Percentiles rank a stretch among this genome's conserved stretches.
These are phyloP conservation scores for Xylaria sp. DNA, from an alignment of 2,329 filamentous ascomycete species.

Conservation along the genomic window DNA sequence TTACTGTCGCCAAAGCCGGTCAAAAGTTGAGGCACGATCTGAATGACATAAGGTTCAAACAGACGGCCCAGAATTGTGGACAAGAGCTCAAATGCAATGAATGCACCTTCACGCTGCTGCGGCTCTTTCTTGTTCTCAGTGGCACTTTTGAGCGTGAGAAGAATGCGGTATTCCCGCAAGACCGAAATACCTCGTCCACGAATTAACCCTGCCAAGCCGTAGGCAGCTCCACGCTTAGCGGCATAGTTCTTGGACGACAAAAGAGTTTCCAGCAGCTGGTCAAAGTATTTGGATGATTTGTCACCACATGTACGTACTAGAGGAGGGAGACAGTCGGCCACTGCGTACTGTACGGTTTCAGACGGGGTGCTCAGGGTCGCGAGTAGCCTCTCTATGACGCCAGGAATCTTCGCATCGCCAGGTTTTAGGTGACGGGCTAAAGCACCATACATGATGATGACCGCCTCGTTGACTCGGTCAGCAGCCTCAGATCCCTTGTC, in stretches of 20 bases:
- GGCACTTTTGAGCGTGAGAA: constrained; percentile 79
- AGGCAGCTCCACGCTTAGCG: constrained; percentile 89
- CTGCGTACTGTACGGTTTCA: constrained; percentile 95
- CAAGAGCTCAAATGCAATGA: constrained; percentile 89
- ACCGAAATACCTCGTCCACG: constrained; percentile 84
- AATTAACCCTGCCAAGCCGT: constrained; percentile 89
- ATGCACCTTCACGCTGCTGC: constrained; percentile 84
- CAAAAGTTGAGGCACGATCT: constrained; percentile 90
- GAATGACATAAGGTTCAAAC: constrained; percentile 96
- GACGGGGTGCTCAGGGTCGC: constrained; percentile 91
- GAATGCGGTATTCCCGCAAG: constrained; percentile 83
- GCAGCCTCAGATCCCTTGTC: constrained; percentile 81
- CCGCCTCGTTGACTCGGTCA: constrained; percentile 93
- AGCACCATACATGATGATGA: constrained; percentile 96
- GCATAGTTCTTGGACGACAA: constrained; percentile 90
- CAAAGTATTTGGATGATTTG: constrained; percentile 79
- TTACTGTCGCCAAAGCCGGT: constrained; percentile 88
- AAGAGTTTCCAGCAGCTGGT: constrained; percentile 81
- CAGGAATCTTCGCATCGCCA: constrained; percentile 86
- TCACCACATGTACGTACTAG: constrained; percentile 82
- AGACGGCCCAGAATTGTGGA: constrained; percentile 83
- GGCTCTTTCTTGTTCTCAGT: constrained; percentile 95
- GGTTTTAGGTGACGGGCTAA: constrained; percentile 83
- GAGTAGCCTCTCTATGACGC: constrained; percentile 85
- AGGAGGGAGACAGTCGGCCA: constrained; percentile 91